Percentiles rank a stretch among this genome's conserved stretches.
Conservation (phyloP, 352 stramenopile genomes). For the Globisporangium carolinianum region DNA sequence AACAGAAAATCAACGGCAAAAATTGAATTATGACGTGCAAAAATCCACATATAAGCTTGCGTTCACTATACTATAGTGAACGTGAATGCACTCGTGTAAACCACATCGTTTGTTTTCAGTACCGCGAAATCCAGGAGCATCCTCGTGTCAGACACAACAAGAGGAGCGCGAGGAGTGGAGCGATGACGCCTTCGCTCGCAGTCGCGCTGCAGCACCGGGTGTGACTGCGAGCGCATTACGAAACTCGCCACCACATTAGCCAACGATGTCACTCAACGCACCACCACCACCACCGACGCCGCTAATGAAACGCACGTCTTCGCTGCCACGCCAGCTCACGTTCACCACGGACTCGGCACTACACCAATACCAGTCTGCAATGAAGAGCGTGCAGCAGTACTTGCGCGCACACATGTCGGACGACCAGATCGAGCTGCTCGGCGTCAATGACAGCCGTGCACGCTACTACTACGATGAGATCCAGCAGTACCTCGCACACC, state of each 20-base stretch:
- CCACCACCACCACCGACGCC: not conserved
- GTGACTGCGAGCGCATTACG: slow-evolving; percentile 4
- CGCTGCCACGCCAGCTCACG: slow-evolving; percentile 12
- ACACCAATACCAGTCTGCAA: slow-evolving; percentile 36
- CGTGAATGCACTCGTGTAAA: not conserved
- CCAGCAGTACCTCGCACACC: slow-evolving; percentile 43
- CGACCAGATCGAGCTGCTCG: slow-evolving; percentile 32
- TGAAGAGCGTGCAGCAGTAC: slow-evolving; percentile 48
- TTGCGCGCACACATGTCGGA: slow-evolving; percentile 25
- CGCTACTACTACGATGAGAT: slow-evolving; percentile 52
- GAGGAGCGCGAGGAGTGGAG: not conserved
- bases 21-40: too few relatives aligned
- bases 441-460: slow-evolving; percentile 43
- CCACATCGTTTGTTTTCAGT: not conserved
- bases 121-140: not conserved
- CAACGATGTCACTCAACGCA: not conserved
- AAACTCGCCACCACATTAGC: not conserved
- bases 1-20: too few relatives aligned
- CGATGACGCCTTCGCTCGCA: slow-evolving; percentile 2
- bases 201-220: not conserved
- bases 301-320: not conserved
- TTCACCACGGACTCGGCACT: slow-evolving; percentile 11
- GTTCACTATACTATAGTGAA: not conserved
- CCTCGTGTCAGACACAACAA: not conserved
- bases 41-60: not conserved